Base-by-base conservation (phyloP, 2,329 filamentous ascomycete species). In the Pseudocercospora fuligena region DNA sequence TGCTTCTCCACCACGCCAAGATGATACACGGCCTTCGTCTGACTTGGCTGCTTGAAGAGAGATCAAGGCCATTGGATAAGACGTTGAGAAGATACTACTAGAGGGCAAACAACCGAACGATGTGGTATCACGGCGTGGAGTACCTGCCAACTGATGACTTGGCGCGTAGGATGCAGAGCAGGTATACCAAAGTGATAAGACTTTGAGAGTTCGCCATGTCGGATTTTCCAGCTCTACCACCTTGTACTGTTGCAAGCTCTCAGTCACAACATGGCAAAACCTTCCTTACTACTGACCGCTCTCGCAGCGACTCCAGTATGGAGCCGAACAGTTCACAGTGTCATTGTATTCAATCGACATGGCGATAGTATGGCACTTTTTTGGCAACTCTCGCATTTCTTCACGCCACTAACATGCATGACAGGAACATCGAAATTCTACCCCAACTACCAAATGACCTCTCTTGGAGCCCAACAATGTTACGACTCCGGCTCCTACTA, bases 381-480 rank as follows among this genome's bases (percentile, higher is more conserved):
- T n/a, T 2, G 14, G 4, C 47, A 23, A 3, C 14, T 3, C 21
- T 25, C 19, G 25, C 47, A 49, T 25, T 12, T 25, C 46, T 27
- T 25, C 12, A 1, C 3, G 2, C 14, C 21, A 43, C 19, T 46
- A 12, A 57, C 36, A 43, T 25, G 36, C 7, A 3, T 46, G 16
- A 23, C 16, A 66, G 65, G 65, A 25, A 66, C 65, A 25, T 63
- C 65, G 21, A 66, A 66, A 33, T 58, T 60, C 19, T 66, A 61
- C 23, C 47, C 47, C 1, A 54, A 60, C 36, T 66, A 66, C 65
- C 57, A 66, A 40, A 66, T 66, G 65, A 66, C 65, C 47, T 56
- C 49, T 6, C 46, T 66, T 19, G 65, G 65, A 19, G 65, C 65
- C 5, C 56, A 43, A 33, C 65, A 66, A 40, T 61, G 57, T 47